Percentiles rank a stretch among this genome's conserved stretches.
Evolutionary conservation across 768 basidiomycete species (phyloP).

Genomic region (Pholiota molesta): DNA sequence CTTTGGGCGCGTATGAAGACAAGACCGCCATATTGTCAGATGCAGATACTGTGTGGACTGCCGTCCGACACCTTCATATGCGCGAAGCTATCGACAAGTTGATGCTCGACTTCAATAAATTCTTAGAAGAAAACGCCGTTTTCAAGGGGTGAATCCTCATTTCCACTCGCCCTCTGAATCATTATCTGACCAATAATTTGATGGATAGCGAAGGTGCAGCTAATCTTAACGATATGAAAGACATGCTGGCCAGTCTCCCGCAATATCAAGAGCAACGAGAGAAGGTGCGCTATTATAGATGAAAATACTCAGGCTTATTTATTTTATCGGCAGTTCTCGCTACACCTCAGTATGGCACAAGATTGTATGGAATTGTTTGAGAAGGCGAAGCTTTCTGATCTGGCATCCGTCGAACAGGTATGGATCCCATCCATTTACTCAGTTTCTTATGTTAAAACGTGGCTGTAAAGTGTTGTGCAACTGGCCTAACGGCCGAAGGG

Average conservation of each 20-base stretch:
- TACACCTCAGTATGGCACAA: slow-evolving; percentile 97
- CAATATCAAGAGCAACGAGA: slow-evolving; percentile 96
- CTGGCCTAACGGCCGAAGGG: slow-evolving; percentile 88
- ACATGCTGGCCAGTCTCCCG: slow-evolving; percentile 94
- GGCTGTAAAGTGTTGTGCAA: slow-evolving; percentile 81
- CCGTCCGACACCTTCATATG: slow-evolving; percentile 98
- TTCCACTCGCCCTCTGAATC: slow-evolving; percentile 6
- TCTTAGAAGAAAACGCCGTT: slow-evolving; percentile 91
- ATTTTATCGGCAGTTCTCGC: slow-evolving; percentile 71
- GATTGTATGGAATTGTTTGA: slow-evolving; percentile 97
- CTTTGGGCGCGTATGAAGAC: slow-evolving; percentile 83
- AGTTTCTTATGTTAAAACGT: not conserved
- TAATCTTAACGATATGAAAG: slow-evolving; percentile 96
- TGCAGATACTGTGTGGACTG: slow-evolving; percentile 87
- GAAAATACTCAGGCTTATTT: slow-evolving; percentile 1
- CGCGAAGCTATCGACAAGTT: slow-evolving; percentile 97
- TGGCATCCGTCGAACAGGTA: slow-evolving; percentile 92
- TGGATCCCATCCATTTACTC: slow-evolving; percentile 18
- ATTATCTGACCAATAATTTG: slow-evolving; percentile 2
- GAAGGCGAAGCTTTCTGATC: slow-evolving; percentile 76
- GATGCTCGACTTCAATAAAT: slow-evolving; percentile 94
- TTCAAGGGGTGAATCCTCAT: slow-evolving; percentile 74
- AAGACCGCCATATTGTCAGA: slow-evolving; percentile 88
- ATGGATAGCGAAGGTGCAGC: slow-evolving; percentile 73
- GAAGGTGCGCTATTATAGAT: slow-evolving; percentile 53